Evolutionary conservation across 257 asterid species (phyloP).

Genomic region (Lantana camara): DNA sequence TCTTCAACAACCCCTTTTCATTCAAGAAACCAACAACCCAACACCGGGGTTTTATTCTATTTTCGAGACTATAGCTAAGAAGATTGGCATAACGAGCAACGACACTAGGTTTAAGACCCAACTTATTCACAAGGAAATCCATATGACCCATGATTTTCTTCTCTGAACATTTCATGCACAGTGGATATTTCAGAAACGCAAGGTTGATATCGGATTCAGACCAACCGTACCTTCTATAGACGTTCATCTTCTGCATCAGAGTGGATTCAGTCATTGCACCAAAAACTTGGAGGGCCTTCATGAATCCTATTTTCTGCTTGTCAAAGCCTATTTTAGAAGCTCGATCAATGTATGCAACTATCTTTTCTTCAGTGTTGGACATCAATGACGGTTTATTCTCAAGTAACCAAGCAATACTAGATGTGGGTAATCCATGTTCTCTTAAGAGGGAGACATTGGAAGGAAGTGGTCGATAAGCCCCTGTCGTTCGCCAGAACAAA

Average conservation of each 20-base stretch:
- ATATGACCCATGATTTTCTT: slow-evolving; percentile 24
- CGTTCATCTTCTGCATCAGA: slow-evolving; percentile 2
- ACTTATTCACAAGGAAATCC: slow-evolving; percentile 27
- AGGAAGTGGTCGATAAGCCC: not conserved
- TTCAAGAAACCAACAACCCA: too few species aligned
- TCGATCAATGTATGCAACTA: too few species aligned
- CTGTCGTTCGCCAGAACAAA: not conserved
- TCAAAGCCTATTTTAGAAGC: too few species aligned
- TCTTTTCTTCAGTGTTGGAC: too few species aligned
- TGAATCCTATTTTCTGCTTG: too few species aligned
- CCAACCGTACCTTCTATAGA: slow-evolving; percentile 31
- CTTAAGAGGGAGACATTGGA: not conserved
- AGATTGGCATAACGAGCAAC: slow-evolving; percentile 16
- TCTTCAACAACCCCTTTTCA: too few species aligned
- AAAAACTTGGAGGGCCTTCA: too few species aligned
- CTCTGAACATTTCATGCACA: slow-evolving; percentile 33
- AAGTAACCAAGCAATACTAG: not conserved
- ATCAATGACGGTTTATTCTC: too few species aligned
- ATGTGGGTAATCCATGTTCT: not conserved
- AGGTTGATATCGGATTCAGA: slow-evolving; percentile 23
- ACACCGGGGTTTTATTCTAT: not conserved
- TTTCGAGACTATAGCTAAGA: slow-evolving; percentile 12
- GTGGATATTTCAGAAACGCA: slow-evolving; percentile 31
- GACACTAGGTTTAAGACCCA: slow-evolving; percentile 12
- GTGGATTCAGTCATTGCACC: not conserved